Conservation (phyloP, 495 filamentous ascomycete species). For the Aspergillus ostianus region DNA sequence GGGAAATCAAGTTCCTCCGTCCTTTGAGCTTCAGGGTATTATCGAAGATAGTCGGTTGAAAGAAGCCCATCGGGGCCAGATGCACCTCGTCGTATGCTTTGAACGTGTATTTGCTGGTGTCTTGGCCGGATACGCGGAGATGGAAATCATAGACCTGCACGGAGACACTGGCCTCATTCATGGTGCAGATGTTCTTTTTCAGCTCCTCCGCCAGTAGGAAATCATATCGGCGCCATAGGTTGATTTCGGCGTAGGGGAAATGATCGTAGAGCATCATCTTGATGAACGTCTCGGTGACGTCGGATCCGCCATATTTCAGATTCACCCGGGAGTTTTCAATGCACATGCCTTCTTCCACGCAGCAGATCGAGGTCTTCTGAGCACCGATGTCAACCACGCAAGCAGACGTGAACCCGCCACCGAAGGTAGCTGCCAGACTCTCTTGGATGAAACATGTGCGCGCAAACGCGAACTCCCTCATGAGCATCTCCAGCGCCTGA, state of each 20-base stretch:
- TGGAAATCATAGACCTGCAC: constrained; percentile 84
- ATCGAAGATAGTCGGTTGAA: constrained; percentile 83
- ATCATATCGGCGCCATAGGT: constrained; percentile 85
- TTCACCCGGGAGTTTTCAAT: constrained; percentile 91
- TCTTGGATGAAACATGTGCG: constrained; percentile 93
- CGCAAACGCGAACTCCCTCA: constrained; percentile 84
- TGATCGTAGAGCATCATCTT: constrained; percentile 96
- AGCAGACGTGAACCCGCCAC: constrained; percentile 87
- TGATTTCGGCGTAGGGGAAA: constrained; percentile 92
- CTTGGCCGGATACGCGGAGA: constrained; percentile 79
- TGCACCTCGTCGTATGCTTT: constrained; percentile 94
- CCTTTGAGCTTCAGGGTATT: constrained; percentile 73
- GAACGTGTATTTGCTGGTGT: constrained; percentile 87
- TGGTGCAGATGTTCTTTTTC: constrained; percentile 83
- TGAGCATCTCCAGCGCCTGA: constrained; percentile 75
- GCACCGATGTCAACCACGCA: constrained; percentile 97
- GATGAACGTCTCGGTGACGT: constrained; percentile 91
- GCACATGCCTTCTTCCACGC: constrained; percentile 95
- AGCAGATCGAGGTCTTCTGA: constrained; percentile 96
- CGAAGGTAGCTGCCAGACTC: constrained; percentile 89
- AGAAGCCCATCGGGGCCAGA: constrained; percentile 86
- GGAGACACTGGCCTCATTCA: constrained; percentile 79
- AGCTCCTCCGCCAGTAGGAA: constrained; percentile 92
- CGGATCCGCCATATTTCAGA: constrained; percentile 86
- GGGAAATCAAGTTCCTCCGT: constrained; percentile 72